phyloP scores from a whole-genome alignment of 2,329 filamentous ascomycete species.

The Ophiostoma piceae region DNA sequence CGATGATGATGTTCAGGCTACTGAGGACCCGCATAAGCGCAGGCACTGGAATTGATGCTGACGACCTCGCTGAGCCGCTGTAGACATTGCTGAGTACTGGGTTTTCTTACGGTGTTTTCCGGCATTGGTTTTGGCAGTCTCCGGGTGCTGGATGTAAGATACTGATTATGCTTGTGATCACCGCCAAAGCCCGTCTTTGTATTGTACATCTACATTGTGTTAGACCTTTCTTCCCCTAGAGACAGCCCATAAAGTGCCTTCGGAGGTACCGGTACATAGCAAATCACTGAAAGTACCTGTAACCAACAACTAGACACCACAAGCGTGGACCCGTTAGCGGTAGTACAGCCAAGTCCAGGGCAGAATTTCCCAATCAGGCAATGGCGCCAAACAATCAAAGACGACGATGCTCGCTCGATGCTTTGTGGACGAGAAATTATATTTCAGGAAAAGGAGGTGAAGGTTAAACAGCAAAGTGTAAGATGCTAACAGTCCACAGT shows the following conservation, averaged over 20 bases:
- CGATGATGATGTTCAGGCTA: not conserved
- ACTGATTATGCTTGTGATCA: no score
- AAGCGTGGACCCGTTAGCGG: not conserved
- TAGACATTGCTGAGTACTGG: no score
- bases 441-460: not conserved
- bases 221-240: not conserved
- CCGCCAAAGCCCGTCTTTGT: not conserved
- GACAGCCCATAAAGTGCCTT: not conserved
- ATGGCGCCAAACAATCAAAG: constrained; percentile 7
- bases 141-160: no score
- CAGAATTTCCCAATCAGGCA: not conserved
- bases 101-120: no score
- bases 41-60: not conserved
- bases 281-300: not conserved
- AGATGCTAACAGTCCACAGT: not conserved
- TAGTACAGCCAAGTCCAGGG: not conserved
- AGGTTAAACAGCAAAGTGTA: not conserved
- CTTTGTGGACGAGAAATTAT: no score
- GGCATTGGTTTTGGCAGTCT: no score
- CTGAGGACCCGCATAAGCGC: constrained; percentile 1
- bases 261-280: not conserved
- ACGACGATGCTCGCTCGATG: not conserved
- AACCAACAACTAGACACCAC: not conserved
- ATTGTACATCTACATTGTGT: not conserved
- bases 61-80: no score